These are phyloP conservation scores for Candida fluviatilis DNA, from an alignment of 805 yeast species.

Conservation along the genomic window DNA sequence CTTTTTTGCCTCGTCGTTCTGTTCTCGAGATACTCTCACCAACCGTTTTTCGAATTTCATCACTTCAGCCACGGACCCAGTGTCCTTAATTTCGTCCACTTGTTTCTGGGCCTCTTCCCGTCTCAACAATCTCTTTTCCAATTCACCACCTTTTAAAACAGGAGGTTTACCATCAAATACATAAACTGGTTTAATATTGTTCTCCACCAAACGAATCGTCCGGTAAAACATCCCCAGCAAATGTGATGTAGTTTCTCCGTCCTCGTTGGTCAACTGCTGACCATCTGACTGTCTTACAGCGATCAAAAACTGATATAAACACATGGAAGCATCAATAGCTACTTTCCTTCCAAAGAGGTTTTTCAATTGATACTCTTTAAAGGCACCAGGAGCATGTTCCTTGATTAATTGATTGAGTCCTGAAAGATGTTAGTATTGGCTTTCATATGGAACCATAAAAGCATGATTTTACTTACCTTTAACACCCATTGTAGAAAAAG, in stretches of 20 bases:
- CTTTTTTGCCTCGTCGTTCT: constrained; percentile 89
- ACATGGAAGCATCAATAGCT: constrained; percentile 98
- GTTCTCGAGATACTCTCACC: constrained; percentile 84
- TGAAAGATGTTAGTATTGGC: constrained; percentile 12
- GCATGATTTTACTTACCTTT: constrained; percentile 36
- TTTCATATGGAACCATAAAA: neutral
- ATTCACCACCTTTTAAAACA: constrained; percentile 84
- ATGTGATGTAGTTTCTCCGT: constrained; percentile 90
- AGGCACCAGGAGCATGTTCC: constrained; percentile 85
- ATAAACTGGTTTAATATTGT: constrained; percentile 94
- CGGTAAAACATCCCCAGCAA: constrained; percentile 95
- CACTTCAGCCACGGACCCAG: constrained; percentile 74
- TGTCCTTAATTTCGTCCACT: constrained; percentile 70
- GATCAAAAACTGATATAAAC: constrained; percentile 88
- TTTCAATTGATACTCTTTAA: constrained; percentile 76
- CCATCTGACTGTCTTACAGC: constrained; percentile 98
- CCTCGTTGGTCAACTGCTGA: constrained; percentile 80
- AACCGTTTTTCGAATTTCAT: constrained; percentile 79
- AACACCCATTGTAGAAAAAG: constrained; percentile 40
- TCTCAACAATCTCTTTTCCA: constrained; percentile 76
- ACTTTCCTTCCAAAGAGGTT: constrained; percentile 89
- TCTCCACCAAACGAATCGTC: constrained; percentile 82
- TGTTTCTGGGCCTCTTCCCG: constrained; percentile 80
- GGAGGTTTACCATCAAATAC: constrained; percentile 99
- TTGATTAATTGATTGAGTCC: constrained; percentile 84